A percentile compares a stretch with the other conserved stretches of the same genome.
Evolutionary conservation across 2,329 filamentous ascomycete species (phyloP).

Genomic region (Xylariaceae sp.): DNA sequence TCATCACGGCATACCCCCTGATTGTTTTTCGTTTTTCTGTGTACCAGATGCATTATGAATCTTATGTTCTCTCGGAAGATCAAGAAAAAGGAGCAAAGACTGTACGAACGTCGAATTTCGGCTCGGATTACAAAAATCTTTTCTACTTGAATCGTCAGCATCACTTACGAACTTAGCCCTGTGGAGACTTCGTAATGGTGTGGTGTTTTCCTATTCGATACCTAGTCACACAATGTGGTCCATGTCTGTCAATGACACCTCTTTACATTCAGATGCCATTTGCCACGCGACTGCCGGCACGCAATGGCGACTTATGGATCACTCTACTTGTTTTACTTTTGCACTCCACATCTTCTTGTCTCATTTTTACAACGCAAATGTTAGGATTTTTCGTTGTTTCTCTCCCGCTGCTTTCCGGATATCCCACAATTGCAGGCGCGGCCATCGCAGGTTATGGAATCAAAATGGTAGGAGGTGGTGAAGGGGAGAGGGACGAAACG

Average conservation of each 20-base stretch:
- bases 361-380: constrained; percentile 22
- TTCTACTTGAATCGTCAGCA: constrained; percentile 7
- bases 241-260: not conserved
- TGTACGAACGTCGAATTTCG: constrained; percentile 28
- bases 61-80: constrained; percentile 23
- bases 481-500: not conserved
- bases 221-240: constrained; percentile 17
- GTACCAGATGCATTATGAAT: constrained; percentile 25
- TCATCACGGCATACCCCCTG: constrained; percentile 32
- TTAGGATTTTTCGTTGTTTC: constrained; percentile 20
- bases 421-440: constrained; percentile 7
- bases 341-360: constrained; percentile 22
- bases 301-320: constrained; percentile 20
- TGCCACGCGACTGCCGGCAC: constrained; percentile 26
- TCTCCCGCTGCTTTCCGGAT: constrained; percentile 14
- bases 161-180: not conserved
- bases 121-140: constrained; percentile 23
- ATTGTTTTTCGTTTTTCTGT: constrained; percentile 25
- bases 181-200: constrained; percentile 5
- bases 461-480: not conserved
- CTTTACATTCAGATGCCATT: constrained; percentile 12
- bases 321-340: constrained; percentile 15
- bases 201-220: constrained; percentile 16
- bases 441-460: not conserved
- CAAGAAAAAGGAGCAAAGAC: constrained; percentile 24